Base-by-base conservation (phyloP, 1,284 basidiomycete genomes). In the Takashimella koratensis region DNA sequence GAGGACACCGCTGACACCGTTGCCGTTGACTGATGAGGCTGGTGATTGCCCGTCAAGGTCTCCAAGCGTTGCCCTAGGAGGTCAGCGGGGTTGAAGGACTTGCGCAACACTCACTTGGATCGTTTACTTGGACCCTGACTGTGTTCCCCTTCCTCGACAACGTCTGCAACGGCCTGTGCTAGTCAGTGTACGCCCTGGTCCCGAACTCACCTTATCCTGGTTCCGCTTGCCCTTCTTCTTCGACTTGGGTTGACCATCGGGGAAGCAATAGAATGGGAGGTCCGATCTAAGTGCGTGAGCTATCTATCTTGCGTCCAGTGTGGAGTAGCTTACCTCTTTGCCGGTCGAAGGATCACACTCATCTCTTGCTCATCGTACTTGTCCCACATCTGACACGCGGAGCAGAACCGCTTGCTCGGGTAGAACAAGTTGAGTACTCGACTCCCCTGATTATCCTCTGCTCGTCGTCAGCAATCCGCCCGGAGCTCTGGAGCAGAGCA, bases 381-480 rank as follows among this genome's bases (percentile, higher is more conserved):
- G 67, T 98, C 95, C 94, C 96, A 98, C 77, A 85, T 79, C 75
- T 95, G 96, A 67, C 95, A 92, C 53, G 90, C 82, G 67, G 93
- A 89, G n/a, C 87, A 91, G 73, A 98, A 99, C 68, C 97, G 90
- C 40, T 86, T 88, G 4, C 92, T 97, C 2, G 96, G 94, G 77
- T 94, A 98, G 55, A 92, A 96, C 55, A 98, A 93, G 75, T 98
- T 96, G 57, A 99, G 80, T 69, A 84, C 87, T 60, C 92, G 83
- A 48, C 66, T 68, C 1, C 66, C 75, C 59, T 62, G 57, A 52
- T 64, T 73, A 54, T 64, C 67, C 53, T 63, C 74, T 74, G 50
- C 30, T 52, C n/a, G 46, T 40, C 21, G 12, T 47, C 55, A 55
- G 54, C 4, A 36, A n/a, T 16, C 30, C 30, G 16, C 5, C 24